Base-by-base conservation (phyloP, 352 stramenopile genomes). In the Globisporangium cystogenes region DNA sequence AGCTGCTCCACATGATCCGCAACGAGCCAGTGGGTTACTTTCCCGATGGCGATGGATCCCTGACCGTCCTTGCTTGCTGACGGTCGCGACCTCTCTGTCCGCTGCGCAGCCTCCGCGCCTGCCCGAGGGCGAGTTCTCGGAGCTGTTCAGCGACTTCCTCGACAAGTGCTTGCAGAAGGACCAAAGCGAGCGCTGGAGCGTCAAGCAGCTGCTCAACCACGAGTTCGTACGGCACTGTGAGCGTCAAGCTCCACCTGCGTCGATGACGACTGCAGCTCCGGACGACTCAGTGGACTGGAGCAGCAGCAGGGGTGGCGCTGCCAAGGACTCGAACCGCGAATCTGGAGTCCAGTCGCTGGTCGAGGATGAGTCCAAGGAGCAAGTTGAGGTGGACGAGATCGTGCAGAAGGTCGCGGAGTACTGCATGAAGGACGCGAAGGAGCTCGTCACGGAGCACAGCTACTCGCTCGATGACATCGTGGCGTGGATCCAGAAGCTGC, bases 1-100 rank as follows among this genome's bases (percentile, higher is more conserved):
- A 90, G 48, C 62, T 97, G 15, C 71, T 97, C 4, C 79, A 94
- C 64, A 91, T 88, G 70, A 91, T 94, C 37, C 81, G 83, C 57
- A 94, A 94, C 47, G 80, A 92, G 49, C 67, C 74, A 45, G 80
- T 90, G 62, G 16, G 73, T 45, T 20, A 7, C 33, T 18, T 35
- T 7, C 29, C 12, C 10, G 7, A 7, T 35, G 10, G 6, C 10
- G 29, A 5, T 7, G 12, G 7, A 1, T 8, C 29, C 44, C 15
- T 43, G 16, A 11, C 21, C 42, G 1, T 37, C 1, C 20, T 26
- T 26, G 23, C 6, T 31, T 24, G 7, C 29, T 35, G 29, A 35
- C 29, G 29, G 7, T 35, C 29, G 12, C 29, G 7, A 1, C 12
- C 29, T 35, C 5, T 43, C 4, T n/a, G 37, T 15, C 43, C 24